A percentile compares a stretch with the other conserved stretches of the same genome.
Evolutionary conservation across 257 asterid species (phyloP).

Genomic region (Primulina tabacum): DNA sequence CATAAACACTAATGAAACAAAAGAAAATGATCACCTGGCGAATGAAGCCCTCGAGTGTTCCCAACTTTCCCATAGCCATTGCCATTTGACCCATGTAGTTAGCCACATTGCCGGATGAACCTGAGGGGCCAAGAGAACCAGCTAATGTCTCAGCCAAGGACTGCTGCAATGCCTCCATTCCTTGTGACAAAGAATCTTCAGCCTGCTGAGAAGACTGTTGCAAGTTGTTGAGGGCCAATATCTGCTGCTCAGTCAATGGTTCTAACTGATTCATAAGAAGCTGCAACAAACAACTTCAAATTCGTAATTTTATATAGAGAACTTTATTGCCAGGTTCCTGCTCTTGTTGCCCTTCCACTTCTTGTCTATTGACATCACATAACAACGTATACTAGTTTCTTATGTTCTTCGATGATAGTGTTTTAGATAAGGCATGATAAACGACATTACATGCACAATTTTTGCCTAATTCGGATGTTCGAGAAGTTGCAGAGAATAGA

Average conservation of each 20-base stretch:
- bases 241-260: conserved; percentile 88
- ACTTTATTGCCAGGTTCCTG: background rate
- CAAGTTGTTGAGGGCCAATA: conserved; percentile 72
- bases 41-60: conserved; percentile 92
- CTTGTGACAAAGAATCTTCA: conserved; percentile 92
- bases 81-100: conserved; percentile 99
- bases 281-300: conserved; percentile 43
- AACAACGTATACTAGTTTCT: background rate
- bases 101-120: conserved; percentile 83
- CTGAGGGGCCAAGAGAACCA: conserved; percentile 77
- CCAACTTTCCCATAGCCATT: conserved; percentile 92
- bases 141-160: conserved; percentile 88
- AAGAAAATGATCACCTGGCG: conserved; percentile 56
- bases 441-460: background rate
- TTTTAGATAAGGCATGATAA: background rate
- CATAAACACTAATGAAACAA: background rate
- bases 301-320: background rate
- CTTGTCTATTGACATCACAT: background rate
- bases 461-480: background rate
- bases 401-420: background rate
- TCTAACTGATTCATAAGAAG: conserved; percentile 80
- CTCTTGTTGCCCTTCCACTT: conserved; percentile 1
- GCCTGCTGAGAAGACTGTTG: conserved; percentile 92
- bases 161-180: conserved; percentile 97
- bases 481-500: background rate